Evolutionary conservation across 164 flowering plant genomes (phyloP).

Genomic region (Vitis rupestris): DNA sequence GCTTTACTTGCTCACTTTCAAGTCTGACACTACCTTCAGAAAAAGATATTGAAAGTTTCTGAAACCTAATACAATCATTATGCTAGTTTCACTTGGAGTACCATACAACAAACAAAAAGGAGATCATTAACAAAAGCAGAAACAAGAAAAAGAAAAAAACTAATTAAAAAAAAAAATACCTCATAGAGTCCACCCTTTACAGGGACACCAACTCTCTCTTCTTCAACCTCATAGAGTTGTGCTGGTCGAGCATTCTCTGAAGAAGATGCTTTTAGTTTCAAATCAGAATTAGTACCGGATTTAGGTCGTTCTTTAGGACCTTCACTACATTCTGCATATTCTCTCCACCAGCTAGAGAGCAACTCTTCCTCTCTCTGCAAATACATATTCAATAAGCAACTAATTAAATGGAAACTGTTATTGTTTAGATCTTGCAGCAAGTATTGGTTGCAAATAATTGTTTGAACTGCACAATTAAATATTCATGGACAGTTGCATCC

Average conservation of each 20-base stretch:
- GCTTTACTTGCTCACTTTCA: no score
- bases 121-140: no score
- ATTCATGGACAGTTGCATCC: no score
- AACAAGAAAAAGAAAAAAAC: background rate
- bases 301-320: conserved; percentile 59
- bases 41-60: no score
- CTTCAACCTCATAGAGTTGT: conserved; percentile 48
- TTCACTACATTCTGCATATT: conserved; percentile 95
- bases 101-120: no score
- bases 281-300: conserved; percentile 30
- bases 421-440: no score
- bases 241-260: conserved; percentile 34
- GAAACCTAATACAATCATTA: no score
- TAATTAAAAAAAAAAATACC: conserved; percentile 35
- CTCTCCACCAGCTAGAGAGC: conserved; percentile 94
- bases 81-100: no score
- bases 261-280: conserved; percentile 17
- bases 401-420: background rate
- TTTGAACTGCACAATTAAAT: no score
- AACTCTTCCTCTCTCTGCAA: conserved; percentile 87
- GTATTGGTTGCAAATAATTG: no score
- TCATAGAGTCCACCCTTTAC: conserved; percentile 97
- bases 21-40: no score
- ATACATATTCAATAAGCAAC: conserved; percentile 2
- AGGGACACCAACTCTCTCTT: conserved; percentile 98